A percentile compares a stretch with the other conserved stretches of the same genome.
Conservation (phyloP, 2,329 filamentous ascomycete genomes). For the Amylocarpus encephaloides region DNA sequence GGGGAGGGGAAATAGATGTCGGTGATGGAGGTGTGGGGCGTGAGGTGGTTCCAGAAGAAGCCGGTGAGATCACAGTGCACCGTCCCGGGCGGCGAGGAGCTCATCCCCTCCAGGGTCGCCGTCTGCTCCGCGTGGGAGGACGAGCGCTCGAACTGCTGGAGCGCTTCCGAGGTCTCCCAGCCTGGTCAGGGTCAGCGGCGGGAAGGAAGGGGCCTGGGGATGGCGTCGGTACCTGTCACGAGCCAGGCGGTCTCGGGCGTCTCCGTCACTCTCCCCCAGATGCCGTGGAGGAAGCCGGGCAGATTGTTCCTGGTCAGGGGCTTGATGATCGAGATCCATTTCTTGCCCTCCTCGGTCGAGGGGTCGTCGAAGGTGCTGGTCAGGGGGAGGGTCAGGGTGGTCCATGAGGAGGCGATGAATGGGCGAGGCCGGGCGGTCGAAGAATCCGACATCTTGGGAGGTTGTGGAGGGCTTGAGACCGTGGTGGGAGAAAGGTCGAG, state of each 20-base stretch:
- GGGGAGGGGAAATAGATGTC: neutral
- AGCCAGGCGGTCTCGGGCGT: neutral
- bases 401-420: too few relatives aligned
- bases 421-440: too few relatives aligned
- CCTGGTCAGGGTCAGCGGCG: neutral
- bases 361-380: neutral
- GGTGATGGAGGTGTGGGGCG: neutral
- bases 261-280: neutral
- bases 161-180: conserved; percentile 1
- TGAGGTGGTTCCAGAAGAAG: neutral
- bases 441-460: too few relatives aligned
- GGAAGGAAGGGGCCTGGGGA: neutral
- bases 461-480: too few relatives aligned
- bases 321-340: conserved; percentile 2
- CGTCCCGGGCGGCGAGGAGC: neutral
- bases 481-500: too few relatives aligned
- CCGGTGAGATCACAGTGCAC: neutral
- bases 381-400: neutral
- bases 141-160: neutral
- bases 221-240: neutral
- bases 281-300: conserved; percentile 1
- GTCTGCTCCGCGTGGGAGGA: neutral
- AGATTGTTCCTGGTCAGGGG: neutral
- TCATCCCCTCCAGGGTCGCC: neutral
- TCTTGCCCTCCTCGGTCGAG: neutral